phyloP scores from a whole-genome alignment of 2,329 filamentous ascomycete species.

The Rutstroemia sp. region DNA sequence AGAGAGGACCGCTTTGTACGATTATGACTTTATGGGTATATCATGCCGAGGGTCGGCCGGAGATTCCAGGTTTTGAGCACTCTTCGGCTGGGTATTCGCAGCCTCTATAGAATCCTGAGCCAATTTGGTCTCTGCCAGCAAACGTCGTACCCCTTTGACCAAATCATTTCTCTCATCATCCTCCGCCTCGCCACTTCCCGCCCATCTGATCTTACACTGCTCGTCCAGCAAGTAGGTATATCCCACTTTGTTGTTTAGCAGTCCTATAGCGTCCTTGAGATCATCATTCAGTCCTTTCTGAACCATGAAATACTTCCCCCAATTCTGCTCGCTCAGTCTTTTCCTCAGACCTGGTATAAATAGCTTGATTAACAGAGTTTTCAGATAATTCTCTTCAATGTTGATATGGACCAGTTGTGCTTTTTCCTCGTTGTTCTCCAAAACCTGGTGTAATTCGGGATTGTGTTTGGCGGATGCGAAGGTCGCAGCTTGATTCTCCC shows the following conservation, averaged over 20 bases:
- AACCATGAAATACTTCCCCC: slow-evolving; percentile 56
- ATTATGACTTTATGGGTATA: slow-evolving; percentile 26
- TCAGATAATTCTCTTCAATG: slow-evolving; percentile 72
- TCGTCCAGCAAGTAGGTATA: slow-evolving; percentile 89
- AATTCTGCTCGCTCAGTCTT: slow-evolving; percentile 43
- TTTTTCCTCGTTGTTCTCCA: slow-evolving; percentile 44
- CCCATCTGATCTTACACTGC: slow-evolving; percentile 88
- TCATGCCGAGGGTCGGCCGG: slow-evolving; percentile 14
- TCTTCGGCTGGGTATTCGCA: neutral
- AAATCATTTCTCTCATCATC: slow-evolving; percentile 60
- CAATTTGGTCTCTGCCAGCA: slow-evolving; percentile 46
- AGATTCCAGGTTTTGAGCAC: neutral
- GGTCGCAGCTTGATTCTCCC: slow-evolving; percentile 66
- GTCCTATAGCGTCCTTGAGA: slow-evolving; percentile 54
- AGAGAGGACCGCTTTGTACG: slow-evolving; percentile 21
- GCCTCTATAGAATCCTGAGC: neutral
- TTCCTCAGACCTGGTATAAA: slow-evolving; percentile 48
- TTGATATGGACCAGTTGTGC: slow-evolving; percentile 84
- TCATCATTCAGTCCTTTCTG: slow-evolving; percentile 50
- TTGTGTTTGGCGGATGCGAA: slow-evolving; percentile 63
- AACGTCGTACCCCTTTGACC: slow-evolving; percentile 53
- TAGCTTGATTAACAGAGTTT: slow-evolving; percentile 49
- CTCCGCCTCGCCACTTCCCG: slow-evolving; percentile 66
- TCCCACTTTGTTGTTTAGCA: slow-evolving; percentile 78
- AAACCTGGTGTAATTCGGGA: slow-evolving; percentile 55